Base-by-base conservation (phyloP, 305 asterid species). In the Fraxinus sp. region DNA sequence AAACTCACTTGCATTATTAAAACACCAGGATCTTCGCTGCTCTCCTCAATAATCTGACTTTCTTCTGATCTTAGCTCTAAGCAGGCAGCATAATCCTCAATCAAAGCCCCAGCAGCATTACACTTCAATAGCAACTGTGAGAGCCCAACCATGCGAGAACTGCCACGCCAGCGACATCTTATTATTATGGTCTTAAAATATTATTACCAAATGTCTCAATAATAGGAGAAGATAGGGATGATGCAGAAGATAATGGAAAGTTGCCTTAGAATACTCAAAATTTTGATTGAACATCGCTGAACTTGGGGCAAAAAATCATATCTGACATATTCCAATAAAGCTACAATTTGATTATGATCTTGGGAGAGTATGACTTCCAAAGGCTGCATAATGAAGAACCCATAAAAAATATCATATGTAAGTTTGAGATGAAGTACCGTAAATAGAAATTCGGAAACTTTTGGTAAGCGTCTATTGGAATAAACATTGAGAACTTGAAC, bases 21-120 rank as follows among this genome's bases (percentile, higher is more conserved):
- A 68, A 96, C 95, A 79, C 99, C 98, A 83, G 94, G 90, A 90
- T 96, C 98, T 49, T 88, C 88, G 64, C 90, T 90, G 87, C 91
- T 95, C 82, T 96, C 98, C 87, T 96, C 98, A 86, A 90, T 86
- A 81, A 85, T 81, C 87, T 91, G 98, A 87, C 90, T 90, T 84
- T 91, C 98, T 89, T 95, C 98, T 78, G 97, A 92, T 76, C 98
- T 92, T 74, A 92, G 85, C 92, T 96, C 99, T 86, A 96, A 89
- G 92, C 98, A 95, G 81, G 98, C 89, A 79, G 99, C 98, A 89
- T 95, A 96, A 89, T 96, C 99, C 90, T 95, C 99, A 78, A 92
- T 84, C 90, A 96, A 86, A 68, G 87, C 85, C 82, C 83, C 90
- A 37, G 97, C 93, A 79, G 93, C 89, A 87, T 88, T 91, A 68